Evolutionary conservation across 352 stramenopile species (phyloP).

Genomic region (Phytopythium delawarense): DNA sequence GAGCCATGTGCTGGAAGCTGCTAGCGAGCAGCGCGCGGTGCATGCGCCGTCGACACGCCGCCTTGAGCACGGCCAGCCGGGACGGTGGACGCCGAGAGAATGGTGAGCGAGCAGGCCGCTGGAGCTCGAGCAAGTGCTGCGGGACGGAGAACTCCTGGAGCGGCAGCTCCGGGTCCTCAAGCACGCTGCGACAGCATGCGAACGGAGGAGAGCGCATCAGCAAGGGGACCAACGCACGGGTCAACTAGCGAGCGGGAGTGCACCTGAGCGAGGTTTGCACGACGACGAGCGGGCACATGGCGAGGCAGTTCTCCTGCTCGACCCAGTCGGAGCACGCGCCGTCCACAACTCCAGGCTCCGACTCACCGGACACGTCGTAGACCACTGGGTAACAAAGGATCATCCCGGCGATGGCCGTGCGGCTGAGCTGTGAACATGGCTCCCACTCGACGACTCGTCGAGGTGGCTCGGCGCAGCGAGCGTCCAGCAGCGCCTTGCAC

Average conservation of each 20-base stretch:
- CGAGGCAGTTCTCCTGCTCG: constrained; percentile 46
- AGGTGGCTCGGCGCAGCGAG: neutral
- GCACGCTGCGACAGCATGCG: constrained; percentile 6
- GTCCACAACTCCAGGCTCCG: neutral
- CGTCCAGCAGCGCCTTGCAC: constrained; percentile 3
- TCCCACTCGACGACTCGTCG: constrained; percentile 17
- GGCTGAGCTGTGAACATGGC: constrained; percentile 9
- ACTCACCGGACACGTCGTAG: constrained; percentile 26
- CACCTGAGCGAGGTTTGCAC: constrained; percentile 21
- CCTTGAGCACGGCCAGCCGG: constrained; percentile 6
- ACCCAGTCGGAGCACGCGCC: constrained; percentile 15
- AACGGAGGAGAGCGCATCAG: neutral
- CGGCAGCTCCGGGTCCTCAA: constrained; percentile 12
- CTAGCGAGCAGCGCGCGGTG: neutral
- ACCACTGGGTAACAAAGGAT: constrained; percentile 42
- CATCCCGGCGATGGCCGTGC: constrained; percentile 32
- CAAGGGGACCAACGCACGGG: too few species aligned
- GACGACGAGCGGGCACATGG: constrained; percentile 41
- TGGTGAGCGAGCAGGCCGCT: too few species aligned
- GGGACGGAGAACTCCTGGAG: constrained; percentile 58
- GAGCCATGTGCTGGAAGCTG: neutral
- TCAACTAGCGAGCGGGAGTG: constrained; percentile 6
- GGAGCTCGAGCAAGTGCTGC: constrained; percentile 22
- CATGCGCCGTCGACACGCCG: constrained; percentile 1
- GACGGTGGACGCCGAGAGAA: neutral